Evolutionary conservation across 2,329 filamentous ascomycete genomes (phyloP), one percentile per base, ranked within the genome.

Genomic region (Paraphoma chrysanthemicola): DNA sequence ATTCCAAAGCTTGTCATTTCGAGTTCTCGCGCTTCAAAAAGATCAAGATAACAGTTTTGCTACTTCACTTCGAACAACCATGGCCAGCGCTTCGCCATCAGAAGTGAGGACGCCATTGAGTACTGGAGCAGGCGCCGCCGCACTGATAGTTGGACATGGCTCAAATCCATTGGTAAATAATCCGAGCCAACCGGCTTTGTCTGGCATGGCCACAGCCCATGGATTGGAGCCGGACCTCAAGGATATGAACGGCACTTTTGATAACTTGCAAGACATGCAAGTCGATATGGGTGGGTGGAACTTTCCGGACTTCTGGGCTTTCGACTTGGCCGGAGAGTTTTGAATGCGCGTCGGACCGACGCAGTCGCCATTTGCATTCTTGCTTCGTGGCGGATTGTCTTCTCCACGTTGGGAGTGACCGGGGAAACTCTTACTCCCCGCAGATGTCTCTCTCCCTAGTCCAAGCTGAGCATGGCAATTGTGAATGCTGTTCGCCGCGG

Each of bases 221-320:
- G 53, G 54, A 3, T 17, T 51, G 17, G 48, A 44, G 7, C 46
- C 46, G 12, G 53, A 41, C 3, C 44, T 52, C n/a, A 62, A 59
- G 7, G 46, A 60, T 39, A 36, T 57, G 28, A 44, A 48, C 9
- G 64, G 54, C 0, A 14, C 63, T 2, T 72, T 70, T 12, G 63
- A 70, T 56, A 54, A 55, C 4, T 43, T 72, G 43, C 62, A 68
- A 17, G 69, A 73, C 41, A 68, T 72, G 66, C 67, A 70, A 18
- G 55, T 69, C 14, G 71, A 74, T 48, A 30, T 71, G 42, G 51
- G 50, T 12, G 70, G 66, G 4, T 76, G 73, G 73, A 67, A 59
- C 2, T 74, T 72, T 42, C 68, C 72, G 0, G 73, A 75, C 45
- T 75, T 75, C 56, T 75, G 72, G 73, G 63, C 61, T 2, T 76